Percentiles rank a stretch among this genome's conserved stretches.
Conservation (phyloP, 192 early-diverging fungal genomes). For the Backusella tuberculispora region DNA sequence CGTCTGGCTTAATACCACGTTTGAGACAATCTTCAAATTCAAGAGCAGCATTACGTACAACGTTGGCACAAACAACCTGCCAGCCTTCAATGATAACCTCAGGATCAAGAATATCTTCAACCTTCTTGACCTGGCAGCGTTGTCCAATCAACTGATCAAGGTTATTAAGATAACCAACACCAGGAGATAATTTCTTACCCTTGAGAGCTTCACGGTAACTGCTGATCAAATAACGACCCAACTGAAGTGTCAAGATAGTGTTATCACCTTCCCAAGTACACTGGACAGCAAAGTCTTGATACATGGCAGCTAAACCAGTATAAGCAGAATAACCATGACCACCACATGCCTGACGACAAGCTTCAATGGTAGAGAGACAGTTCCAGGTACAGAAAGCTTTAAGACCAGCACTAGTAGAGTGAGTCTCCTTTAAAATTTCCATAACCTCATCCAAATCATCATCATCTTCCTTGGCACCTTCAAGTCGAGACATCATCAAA, state of each 20-base stretch:
- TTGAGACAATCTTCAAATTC: slow-evolving; percentile 74
- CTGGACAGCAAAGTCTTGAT: slow-evolving; percentile 89
- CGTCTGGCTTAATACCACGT: slow-evolving; percentile 72
- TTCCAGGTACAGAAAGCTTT: slow-evolving; percentile 96
- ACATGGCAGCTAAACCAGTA: slow-evolving; percentile 84
- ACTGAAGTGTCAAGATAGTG: slow-evolving; percentile 89
- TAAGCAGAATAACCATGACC: slow-evolving; percentile 94
- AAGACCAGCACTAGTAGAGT: slow-evolving; percentile 88
- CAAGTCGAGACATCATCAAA: slow-evolving; percentile 75
- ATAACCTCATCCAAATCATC: slow-evolving; percentile 63
- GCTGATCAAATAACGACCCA: slow-evolving; percentile 82
- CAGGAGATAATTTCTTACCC: slow-evolving; percentile 77
- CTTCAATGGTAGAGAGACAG: slow-evolving; percentile 87
- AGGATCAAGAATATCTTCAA: slow-evolving; percentile 57
- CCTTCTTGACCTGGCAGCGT: slow-evolving; percentile 52
- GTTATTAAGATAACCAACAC: slow-evolving; percentile 76
- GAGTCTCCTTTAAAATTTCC: slow-evolving; percentile 87
- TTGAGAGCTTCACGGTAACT: slow-evolving; percentile 69
- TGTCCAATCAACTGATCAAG: slow-evolving; percentile 52
- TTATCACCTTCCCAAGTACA: slow-evolving; percentile 93
- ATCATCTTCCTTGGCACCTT: slow-evolving; percentile 66
- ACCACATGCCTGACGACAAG: slow-evolving; percentile 88
- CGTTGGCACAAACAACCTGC: slow-evolving; percentile 81
- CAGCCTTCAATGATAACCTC: slow-evolving; percentile 77
- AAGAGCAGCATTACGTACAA: slow-evolving; percentile 79